Evolutionary conservation across 495 filamentous ascomycete species (phyloP), one percentile per base, ranked within the genome.

Genomic region (Aspergillus incahuasiensis): DNA sequence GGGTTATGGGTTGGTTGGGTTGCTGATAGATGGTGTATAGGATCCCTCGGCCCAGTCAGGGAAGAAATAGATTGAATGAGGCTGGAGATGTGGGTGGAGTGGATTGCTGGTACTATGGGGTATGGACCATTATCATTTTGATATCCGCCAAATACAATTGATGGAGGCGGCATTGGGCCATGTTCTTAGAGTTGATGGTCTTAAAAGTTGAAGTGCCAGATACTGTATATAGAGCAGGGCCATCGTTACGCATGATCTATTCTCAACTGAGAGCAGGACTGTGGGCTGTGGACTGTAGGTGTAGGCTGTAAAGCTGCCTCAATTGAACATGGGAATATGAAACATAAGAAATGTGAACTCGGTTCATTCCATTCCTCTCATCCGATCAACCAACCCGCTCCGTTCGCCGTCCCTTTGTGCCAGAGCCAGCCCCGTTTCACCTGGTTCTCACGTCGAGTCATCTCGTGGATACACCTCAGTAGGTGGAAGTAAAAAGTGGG

Each of bases 21-120:
- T 15, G 21, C 21, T 46, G 30, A 46, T 46, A 15, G 21, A 16
- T n/a, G 12, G 0, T 30, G 6, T 34, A 8, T 64, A 74, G 72
- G 72, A 73, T 66, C 61, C 72, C 12, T 61, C 70, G 30, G 72
- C 70, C 21, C 72, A 74, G 63, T 61, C 64, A 19, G 72, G 72
- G 35, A 72, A 66, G 66, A 70, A 72, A 65, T 72, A 63, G 51
- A 28, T 28, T 28, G 8, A 8, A 28, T 28, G 8, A 28, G 25
- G 25, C 25, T 28, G 25, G 25, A 4, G 25, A 3, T 3, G 25
- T 3, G 25, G 25, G 25, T 8, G 3, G 8, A 28, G 25, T 28
- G n/a, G n/a, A n/a, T n/a, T n/a, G n/a, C 25, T 28, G 25, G 25
- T 28, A 28, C n/a, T n/a, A n/a, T n/a, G n/a, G n/a, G 25, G 25